Evolutionary conservation across 805 yeast species (phyloP).

Genomic region (Ogataea trehalophila): DNA sequence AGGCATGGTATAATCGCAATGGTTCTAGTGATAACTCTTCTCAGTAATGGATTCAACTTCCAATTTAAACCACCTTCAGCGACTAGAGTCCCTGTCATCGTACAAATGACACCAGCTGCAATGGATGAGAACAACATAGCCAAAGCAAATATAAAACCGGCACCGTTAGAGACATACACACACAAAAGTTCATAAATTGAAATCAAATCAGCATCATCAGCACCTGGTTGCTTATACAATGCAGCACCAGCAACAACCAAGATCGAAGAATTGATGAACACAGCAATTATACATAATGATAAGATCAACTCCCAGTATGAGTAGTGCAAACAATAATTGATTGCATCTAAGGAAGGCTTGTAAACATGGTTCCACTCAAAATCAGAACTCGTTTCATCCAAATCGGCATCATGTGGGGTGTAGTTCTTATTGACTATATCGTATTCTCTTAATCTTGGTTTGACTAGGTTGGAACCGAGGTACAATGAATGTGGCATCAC

Average conservation of each 20-base stretch:
- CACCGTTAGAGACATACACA: conserved; percentile 59
- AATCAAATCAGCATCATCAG: conserved; percentile 75
- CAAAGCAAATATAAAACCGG: conserved; percentile 79
- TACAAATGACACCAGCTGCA: conserved; percentile 89
- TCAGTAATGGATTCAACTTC: conserved; percentile 73
- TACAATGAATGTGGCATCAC: conserved; percentile 92
- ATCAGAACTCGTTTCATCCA: conserved; percentile 13
- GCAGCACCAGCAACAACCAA: conserved; percentile 79
- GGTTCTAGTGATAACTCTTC: conserved; percentile 71
- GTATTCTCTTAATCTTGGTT: conserved; percentile 73
- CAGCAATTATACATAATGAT: conserved; percentile 73
- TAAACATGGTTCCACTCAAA: conserved; percentile 39
- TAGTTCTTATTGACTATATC: conserved; percentile 41
- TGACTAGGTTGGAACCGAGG: conserved; percentile 82
- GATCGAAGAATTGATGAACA: conserved; percentile 83
- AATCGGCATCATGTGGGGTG: conserved; percentile 13
- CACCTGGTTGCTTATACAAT: conserved; percentile 63
- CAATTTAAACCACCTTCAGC: conserved; percentile 87
- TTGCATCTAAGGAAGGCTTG: conserved; percentile 68
- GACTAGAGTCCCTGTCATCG: conserved; percentile 90
- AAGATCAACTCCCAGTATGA: conserved; percentile 67
- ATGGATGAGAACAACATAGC: conserved; percentile 84
- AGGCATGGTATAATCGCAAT: conserved; percentile 82
- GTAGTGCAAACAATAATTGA: conserved; percentile 63
- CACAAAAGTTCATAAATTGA: conserved; percentile 66